phyloP scores from a whole-genome alignment of 2,329 filamentous ascomycete species.

The Clonostachys rosea region DNA sequence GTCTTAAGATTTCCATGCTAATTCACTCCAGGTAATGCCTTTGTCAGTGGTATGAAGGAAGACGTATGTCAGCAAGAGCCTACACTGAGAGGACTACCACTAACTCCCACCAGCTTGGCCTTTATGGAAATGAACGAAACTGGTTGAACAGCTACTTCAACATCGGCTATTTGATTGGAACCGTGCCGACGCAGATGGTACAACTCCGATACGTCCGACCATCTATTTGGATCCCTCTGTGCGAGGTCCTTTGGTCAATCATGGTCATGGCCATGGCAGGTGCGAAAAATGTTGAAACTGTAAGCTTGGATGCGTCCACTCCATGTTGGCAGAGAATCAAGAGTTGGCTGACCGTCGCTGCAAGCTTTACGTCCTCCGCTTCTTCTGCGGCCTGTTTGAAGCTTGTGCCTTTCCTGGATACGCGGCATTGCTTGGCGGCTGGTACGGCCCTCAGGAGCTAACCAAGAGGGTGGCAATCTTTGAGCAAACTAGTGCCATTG shows the following conservation, averaged over 20 bases:
- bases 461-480: constrained; percentile 19
- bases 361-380: constrained; percentile 17
- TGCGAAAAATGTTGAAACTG: constrained; percentile 12
- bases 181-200: constrained; percentile 12
- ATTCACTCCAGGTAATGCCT: not conserved
- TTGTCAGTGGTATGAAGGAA: no score
- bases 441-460: constrained; percentile 20
- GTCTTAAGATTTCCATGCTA: not conserved
- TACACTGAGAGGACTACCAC: constrained; percentile 7
- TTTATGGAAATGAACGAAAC: constrained; percentile 17
- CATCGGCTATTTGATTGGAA: constrained; percentile 15
- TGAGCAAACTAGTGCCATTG: constrained; percentile 12
- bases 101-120: constrained; percentile 4
- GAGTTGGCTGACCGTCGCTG: not conserved
- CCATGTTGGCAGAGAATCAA: not conserved
- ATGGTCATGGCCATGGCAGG: constrained; percentile 16
- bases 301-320: constrained; percentile 1
- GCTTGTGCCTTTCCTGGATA: constrained; percentile 16
- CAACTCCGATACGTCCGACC: constrained; percentile 14
- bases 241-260: constrained; percentile 14
- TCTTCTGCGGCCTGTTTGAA: constrained; percentile 21
- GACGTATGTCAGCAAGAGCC: not conserved
- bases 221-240: constrained; percentile 19
- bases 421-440: constrained; percentile 17
- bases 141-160: constrained; percentile 16